Evolutionary conservation across 75 land plant genomes (phyloP), one percentile per base, ranked within the genome.

Genomic region (Larix kaempferi): DNA sequence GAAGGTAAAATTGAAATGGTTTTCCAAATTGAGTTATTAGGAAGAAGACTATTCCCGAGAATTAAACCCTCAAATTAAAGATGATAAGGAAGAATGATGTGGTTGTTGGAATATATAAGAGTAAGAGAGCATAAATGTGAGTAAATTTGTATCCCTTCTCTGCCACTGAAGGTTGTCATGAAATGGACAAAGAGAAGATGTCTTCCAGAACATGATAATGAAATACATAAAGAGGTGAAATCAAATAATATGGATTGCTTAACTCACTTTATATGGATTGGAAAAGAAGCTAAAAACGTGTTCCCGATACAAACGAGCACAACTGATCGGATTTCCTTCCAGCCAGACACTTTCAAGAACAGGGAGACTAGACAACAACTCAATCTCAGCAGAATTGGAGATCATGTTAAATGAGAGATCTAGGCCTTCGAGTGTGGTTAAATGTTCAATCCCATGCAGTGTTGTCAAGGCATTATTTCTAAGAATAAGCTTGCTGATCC

Each of bases 381-480:
- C 95, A 33, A 94, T 52, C 87, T 97, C 99, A 8, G 81, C 77
- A 75, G 94, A 97, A 78, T 84, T 91, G 76, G 99, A 97, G 71
- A 97, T 94, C 27, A 92, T 84, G 78, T 97, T 97, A 83, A 88
- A 86, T 21, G 98, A 97, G 60, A 97, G 83, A 79, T 97, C 99
- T 82, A 97, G 92, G 33, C 87, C 92, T 80, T 92, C 92, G 78
- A 97, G 80, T 62, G 86, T 84, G 81, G 78, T 87, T 84, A 97
- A 79, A 72, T 87, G 85, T 74, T 92, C 98, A 77, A 97, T 80
- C 58, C 99, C 98, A 33, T 78, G 90, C 75, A 93, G 77, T 52
- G 87, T 84, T 62, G 89, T 87, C 49, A 97, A 83, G 62, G 95
- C 93, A 82, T 97, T 97, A 78, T 92, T 92, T 80, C 96, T 89